These are phyloP conservation scores for Scedosporium apiospermum DNA, from an alignment of 2,329 filamentous ascomycete species.

Conservation along the genomic window DNA sequence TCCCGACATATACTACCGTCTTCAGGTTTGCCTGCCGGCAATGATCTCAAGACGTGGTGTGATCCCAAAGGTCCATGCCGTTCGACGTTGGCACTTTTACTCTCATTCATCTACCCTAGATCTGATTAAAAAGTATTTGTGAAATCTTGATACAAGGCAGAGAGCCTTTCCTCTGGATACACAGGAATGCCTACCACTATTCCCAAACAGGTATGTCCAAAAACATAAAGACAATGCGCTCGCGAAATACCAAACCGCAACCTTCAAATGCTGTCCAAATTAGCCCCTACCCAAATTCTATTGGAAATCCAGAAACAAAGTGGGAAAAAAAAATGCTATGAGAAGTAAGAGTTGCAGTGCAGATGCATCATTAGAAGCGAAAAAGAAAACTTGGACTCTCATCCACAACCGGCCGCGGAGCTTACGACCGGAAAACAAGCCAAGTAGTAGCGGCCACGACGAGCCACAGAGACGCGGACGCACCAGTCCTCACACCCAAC, in stretches of 20 bases:
- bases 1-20: too few relatives aligned
- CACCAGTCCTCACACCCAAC: not conserved
- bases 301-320: not conserved
- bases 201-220: not conserved
- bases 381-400: not conserved
- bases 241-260: not conserved
- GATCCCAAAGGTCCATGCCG: too few relatives aligned
- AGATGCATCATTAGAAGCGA: not conserved
- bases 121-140: too few relatives aligned
- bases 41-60: too few relatives aligned
- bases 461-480: not conserved
- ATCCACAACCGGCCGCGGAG: not conserved
- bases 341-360: not conserved
- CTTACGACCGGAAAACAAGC: not conserved
- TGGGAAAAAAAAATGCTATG: not conserved
- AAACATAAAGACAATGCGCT: not conserved
- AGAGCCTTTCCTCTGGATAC: too few relatives aligned
- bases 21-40: too few relatives aligned
- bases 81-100: too few relatives aligned
- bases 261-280: not conserved
- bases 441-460: not conserved
- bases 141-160: too few relatives aligned
- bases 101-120: too few relatives aligned
- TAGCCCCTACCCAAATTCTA: not conserved
- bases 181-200: too few relatives aligned